Conservation (phyloP, 2,329 filamentous ascomycete genomes). For the Pezicula carpinea region DNA sequence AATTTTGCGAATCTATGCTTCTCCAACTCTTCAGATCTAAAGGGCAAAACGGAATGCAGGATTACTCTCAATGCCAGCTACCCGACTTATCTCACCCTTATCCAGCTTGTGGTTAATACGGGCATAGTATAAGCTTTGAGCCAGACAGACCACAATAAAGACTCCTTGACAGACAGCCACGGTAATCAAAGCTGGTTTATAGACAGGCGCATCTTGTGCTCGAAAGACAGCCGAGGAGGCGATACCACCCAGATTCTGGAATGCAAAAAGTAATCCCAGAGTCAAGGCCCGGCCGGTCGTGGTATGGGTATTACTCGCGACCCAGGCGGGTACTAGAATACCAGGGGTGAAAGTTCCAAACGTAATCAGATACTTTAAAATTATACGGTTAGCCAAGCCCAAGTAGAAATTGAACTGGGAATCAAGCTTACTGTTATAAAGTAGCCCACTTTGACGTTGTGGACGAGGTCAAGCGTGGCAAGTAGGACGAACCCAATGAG, state of each 20-base stretch:
- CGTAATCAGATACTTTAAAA: slow-evolving; percentile 10
- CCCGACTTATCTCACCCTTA: background rate
- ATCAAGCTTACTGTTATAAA: slow-evolving; percentile 12
- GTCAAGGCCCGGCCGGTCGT: background rate
- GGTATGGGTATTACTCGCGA: background rate
- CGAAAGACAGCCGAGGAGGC: slow-evolving; percentile 65
- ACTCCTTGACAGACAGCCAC: slow-evolving; percentile 46
- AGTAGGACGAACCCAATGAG: slow-evolving; percentile 75
- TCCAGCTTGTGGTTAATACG: background rate
- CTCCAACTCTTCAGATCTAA: too few species aligned
- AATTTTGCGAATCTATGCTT: background rate
- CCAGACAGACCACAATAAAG: background rate
- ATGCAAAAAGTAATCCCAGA: background rate
- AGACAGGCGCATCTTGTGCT: slow-evolving; percentile 57
- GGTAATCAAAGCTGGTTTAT: slow-evolving; percentile 58
- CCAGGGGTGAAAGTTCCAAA: slow-evolving; percentile 9
- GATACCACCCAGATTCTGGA: slow-evolving; percentile 57
- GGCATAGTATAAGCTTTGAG: background rate
- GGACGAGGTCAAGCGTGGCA: slow-evolving; percentile 59
- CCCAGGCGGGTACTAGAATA: background rate
- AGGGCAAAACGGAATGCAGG: background rate
- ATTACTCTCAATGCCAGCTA: background rate
- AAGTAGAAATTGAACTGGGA: slow-evolving; percentile 19
- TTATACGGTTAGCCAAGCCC: slow-evolving; percentile 44
- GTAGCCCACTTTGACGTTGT: slow-evolving; percentile 50